Conservation (phyloP, 2,329 filamentous ascomycete genomes). For the Sporothrix variecibatus region DNA sequence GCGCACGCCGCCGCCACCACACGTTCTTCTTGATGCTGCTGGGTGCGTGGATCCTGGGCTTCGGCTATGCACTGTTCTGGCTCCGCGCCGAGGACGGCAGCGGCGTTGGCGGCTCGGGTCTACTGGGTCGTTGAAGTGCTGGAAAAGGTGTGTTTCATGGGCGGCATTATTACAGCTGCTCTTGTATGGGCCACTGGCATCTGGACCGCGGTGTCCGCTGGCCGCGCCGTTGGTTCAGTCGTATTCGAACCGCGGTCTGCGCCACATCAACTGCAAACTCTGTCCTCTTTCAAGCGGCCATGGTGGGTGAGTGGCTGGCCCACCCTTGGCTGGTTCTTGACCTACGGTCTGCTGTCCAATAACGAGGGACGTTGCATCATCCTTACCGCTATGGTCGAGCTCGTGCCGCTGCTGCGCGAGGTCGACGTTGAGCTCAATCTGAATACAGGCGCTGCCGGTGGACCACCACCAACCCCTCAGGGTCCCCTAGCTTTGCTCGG, state of each 20-base stretch:
- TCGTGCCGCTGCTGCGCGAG: conserved; percentile 58
- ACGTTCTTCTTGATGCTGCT: conserved; percentile 87
- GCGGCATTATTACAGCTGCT: conserved; percentile 81
- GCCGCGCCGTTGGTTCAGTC: conserved; percentile 86
- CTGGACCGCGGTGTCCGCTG: conserved; percentile 93
- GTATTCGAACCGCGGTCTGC: conserved; percentile 86
- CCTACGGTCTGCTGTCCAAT: conserved; percentile 71
- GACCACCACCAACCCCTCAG: conserved; percentile 41
- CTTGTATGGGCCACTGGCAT: conserved; percentile 94
- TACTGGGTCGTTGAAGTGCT: conserved; percentile 94
- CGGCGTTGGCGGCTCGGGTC: conserved; percentile 83
- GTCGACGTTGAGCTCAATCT: conserved; percentile 61
- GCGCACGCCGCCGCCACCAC: conserved; percentile 85
- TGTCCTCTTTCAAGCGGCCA: conserved; percentile 80
- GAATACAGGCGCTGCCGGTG: conserved; percentile 38
- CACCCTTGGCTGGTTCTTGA: conserved; percentile 74
- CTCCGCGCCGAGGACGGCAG: conserved; percentile 93
- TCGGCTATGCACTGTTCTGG: conserved; percentile 88
- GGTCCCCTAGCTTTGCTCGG: too few relatives aligned
- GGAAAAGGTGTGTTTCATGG: conserved; percentile 89
- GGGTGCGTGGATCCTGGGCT: conserved; percentile 76
- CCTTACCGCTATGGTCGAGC: conserved; percentile 81
- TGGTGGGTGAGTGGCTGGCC: conserved; percentile 80
- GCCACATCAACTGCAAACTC: conserved; percentile 94
- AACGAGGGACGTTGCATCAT: conserved; percentile 61